These are phyloP conservation scores for Psilocybe cubensis DNA, from an alignment of 768 basidiomycete species.

Conservation along the genomic window DNA sequence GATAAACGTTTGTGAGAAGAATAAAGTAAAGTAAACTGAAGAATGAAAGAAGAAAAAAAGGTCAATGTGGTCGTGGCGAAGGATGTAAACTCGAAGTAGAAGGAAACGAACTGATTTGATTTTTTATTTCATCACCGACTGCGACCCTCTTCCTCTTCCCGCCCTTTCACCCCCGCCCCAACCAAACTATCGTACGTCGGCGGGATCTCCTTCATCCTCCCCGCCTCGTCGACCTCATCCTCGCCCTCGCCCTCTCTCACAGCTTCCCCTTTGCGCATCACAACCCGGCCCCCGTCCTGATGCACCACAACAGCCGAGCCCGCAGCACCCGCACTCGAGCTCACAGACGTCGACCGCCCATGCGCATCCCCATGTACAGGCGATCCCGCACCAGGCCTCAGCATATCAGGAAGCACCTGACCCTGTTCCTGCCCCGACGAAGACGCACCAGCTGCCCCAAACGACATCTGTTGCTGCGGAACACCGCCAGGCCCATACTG, in stretches of 20 bases:
- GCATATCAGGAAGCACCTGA: conserved; percentile 8
- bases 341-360: neutral
- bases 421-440: neutral
- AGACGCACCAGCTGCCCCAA: neutral
- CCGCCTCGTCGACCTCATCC: too few species aligned
- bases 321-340: neutral
- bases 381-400: conserved; percentile 1
- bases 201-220: conserved; percentile 28
- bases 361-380: neutral
- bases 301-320: conserved; percentile 29
- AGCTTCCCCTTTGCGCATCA: conserved; percentile 15
- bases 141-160: neutral
- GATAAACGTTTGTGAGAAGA: neutral
- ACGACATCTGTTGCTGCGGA: neutral
- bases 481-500: conserved; percentile 15
- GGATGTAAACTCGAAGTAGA: neutral
- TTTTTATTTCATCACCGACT: neutral
- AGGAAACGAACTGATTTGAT: neutral
- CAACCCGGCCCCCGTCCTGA: conserved; percentile 28
- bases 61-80: neutral
- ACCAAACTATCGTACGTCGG: conserved; percentile 34
- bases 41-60: neutral
- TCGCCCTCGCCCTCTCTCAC: conserved; percentile 18
- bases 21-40: neutral
- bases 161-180: neutral